Evolutionary conservation across 768 basidiomycete genomes (phyloP), one percentile per base, ranked within the genome.

Genomic region (Imleria badia): DNA sequence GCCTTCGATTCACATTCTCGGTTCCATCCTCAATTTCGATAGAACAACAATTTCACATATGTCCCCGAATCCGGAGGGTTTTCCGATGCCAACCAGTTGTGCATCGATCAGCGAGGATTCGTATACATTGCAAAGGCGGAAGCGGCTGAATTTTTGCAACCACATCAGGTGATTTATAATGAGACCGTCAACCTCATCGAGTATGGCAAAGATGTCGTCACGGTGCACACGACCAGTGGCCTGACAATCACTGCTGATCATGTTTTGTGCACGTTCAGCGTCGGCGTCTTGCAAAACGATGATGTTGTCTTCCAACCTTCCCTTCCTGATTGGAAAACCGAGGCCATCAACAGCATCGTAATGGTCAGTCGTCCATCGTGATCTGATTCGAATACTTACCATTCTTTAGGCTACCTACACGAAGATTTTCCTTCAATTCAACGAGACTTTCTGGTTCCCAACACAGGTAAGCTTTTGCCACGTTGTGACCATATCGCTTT

Each of bases 351-450:
- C 31, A 79, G 77, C 46, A 80, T 86, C 69, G 71, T 71, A 7
- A 86, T 87, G 86, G 83, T 78, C 39, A 50, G 69, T 41, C 14
- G 23, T 22, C 3, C 15, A 8, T 48, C 31, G 33, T n/a, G 2
- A 15, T 40, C 15, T 8, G 22, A 3, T 39, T 26, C 4, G 8
- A 19, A 17, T 26, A 1, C 52, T 56, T 46, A 59, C 6, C 11
- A 11, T 48, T n/a, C 15, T 6, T 12, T 48, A 78, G 77, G 76
- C 74, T 12, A 83, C 80, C 1, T 87, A 85, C 57, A 85, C 85
- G 2, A 87, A 87, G 66, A 84, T 87, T 26, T 87, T 85, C 68
- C 62, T 87, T 43, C 78, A 83, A 55, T 87, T 87, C 62, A 73
- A 78, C 0, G 60, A 78, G 51, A 83, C 80, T 17, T 87, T 87